A percentile compares a stretch with the other conserved stretches of the same genome.
These are phyloP conservation scores for Fomitopsis serialis DNA, from an alignment of 768 basidiomycete species.

Conservation along the genomic window DNA sequence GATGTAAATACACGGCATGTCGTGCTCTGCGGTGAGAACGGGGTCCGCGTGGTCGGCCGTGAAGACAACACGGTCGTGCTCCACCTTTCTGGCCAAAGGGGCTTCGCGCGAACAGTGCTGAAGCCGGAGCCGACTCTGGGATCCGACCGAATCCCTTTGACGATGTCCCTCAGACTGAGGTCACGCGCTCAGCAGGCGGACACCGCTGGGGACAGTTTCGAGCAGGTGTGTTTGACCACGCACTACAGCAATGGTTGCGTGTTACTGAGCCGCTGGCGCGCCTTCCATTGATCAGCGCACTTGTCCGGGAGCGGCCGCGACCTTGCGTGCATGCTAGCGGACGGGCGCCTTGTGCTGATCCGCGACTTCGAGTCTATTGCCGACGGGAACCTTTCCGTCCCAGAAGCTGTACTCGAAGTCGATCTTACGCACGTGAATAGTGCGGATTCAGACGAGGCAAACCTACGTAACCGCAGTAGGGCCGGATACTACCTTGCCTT, in stretches of 20 bases:
- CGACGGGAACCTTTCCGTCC: conserved; percentile 13
- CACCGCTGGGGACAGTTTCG: background rate
- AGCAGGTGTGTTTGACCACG: conserved; percentile 1
- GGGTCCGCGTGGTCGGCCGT: conserved; percentile 51
- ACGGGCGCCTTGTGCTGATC: conserved; percentile 23
- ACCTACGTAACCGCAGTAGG: too few relatives aligned
- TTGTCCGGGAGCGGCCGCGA: conserved; percentile 31
- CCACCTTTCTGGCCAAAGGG: conserved; percentile 17
- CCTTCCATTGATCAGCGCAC: conserved; percentile 28
- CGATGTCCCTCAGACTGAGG: background rate
- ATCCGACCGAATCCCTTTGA: background rate
- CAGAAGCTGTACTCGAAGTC: conserved; percentile 14
- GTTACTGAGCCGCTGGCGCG: too few relatives aligned
- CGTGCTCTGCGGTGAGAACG: conserved; percentile 48
- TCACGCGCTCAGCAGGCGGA: background rate
- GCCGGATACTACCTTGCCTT: conserved; percentile 21
- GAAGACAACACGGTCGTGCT: conserved; percentile 38
- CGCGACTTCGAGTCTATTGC: conserved; percentile 28
- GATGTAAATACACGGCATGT: conserved; percentile 55
- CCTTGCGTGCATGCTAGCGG: conserved; percentile 22
- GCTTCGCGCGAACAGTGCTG: background rate
- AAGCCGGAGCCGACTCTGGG: background rate
- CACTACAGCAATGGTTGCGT: background rate
- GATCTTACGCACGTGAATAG: conserved; percentile 5
- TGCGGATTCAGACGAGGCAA: too few relatives aligned